Evolutionary conservation across 495 filamentous ascomycete genomes (phyloP), one percentile per base, ranked within the genome.

Genomic region (Elaphomyces granulatus): DNA sequence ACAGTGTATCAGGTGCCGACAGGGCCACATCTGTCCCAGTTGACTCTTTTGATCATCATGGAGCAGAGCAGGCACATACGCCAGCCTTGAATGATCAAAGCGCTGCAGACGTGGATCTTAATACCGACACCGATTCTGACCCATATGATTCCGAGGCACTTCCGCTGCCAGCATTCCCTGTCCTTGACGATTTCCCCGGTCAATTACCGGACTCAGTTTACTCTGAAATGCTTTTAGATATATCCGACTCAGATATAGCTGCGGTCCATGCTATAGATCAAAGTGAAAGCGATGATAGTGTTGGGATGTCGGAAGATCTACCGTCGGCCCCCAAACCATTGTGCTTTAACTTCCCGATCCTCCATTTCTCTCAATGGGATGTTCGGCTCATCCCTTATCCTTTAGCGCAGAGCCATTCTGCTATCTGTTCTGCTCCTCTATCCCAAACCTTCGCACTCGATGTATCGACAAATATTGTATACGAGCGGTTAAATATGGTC

Each of bases 401-500:
- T 14, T 48, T 75, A 36, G 51, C 56, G 20, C 30, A 43, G 14
- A 38, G 69, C 56, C 45, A 70, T 48, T 55, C 66, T 19, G 59
- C 71, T 2, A 46, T 78, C 18, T 65, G 62, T 43, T 58, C 58
- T 36, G 45, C 56, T 1, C 66, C 66, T 15, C 64, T 81, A 15
- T 57, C 54, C 32, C 66, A 68, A 43, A 47, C 44, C 8, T 47
- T 61, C 34, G 51, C 49, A n/a, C 56, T 51, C 8, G 59, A 41
- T 12, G 52, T 68, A 10, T 51, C 58, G n/a, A 53, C 58, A 16
- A 59, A 64, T 26, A 32, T 41, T 23, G 45, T 53, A 15, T 69
- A 68, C 40, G 72, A 87, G 49, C 79, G 88, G 3, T 63, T 94
- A 18, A 83, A 81, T 59, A 81, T 88, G 74, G 58, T 80, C 4